Percentiles rank a stretch among this genome's conserved stretches.
Conservation (phyloP, 163 green algal species). For the Trebouxiophyceae sp. region DNA sequence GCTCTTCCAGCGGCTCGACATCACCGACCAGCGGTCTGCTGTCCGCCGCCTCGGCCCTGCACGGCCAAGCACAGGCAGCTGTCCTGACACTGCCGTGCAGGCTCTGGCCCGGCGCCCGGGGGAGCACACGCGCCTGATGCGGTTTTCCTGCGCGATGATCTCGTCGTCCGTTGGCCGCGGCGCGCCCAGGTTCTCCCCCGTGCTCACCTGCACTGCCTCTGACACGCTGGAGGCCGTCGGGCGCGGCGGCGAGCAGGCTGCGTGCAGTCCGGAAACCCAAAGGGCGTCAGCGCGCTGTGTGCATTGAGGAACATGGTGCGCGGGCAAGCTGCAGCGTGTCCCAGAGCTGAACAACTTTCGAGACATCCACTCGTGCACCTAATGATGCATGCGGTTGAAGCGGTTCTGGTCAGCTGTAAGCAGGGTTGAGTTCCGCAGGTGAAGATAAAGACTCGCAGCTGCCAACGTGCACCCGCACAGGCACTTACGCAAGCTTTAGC, state of each 20-base stretch:
- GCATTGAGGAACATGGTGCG: too few species aligned
- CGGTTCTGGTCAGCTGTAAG: too few species aligned
- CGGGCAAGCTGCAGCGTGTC: too few species aligned
- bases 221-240: not conserved
- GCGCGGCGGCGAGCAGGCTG: not conserved
- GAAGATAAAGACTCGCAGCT: too few species aligned
- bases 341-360: too few species aligned
- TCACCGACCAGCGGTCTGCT: slow-evolving; percentile 19
- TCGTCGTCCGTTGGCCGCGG: slow-evolving; percentile 44
- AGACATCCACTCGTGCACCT: too few species aligned
- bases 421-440: too few species aligned
- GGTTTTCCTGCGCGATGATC: slow-evolving; percentile 55
- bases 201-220: not conserved
- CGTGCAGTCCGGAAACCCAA: too few species aligned
- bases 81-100: not conserved
- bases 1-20: slow-evolving; percentile 13
- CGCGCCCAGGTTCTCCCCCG: not conserved
- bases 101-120: not conserved
- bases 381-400: too few species aligned
- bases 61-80: not conserved
- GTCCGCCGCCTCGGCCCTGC: slow-evolving; percentile 13
- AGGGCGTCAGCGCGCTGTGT: too few species aligned
- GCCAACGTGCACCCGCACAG: too few species aligned
- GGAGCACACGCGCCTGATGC: slow-evolving; percentile 17
- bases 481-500: too few species aligned